Conservation (phyloP, 441 rosid genomes). For the Eruca vesicaria region DNA sequence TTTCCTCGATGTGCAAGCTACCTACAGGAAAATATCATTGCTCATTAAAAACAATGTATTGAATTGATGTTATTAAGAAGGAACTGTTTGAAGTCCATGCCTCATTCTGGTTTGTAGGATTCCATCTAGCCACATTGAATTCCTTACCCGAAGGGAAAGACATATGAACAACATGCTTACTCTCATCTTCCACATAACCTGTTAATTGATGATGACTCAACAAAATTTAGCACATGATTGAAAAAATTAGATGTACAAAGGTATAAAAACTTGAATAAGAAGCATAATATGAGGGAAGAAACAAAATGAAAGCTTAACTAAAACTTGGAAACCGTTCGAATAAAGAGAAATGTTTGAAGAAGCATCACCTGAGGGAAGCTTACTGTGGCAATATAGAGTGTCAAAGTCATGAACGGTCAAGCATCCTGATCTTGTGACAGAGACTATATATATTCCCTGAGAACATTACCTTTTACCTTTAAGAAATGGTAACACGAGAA, state of each 20-base stretch:
- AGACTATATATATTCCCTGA: slow-evolving; percentile 82
- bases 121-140: slow-evolving; percentile 83
- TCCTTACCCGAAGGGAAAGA: slow-evolving; percentile 37
- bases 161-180: slow-evolving; percentile 70
- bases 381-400: slow-evolving; percentile 60
- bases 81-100: slow-evolving; percentile 34
- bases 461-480: not conserved
- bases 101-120: slow-evolving; percentile 85
- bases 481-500: not conserved
- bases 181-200: slow-evolving; percentile 61
- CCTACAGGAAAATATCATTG: slow-evolving; percentile 41
- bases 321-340: slow-evolving; percentile 1
- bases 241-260: not conserved
- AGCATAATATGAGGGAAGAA: not conserved
- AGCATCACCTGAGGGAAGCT: slow-evolving; percentile 27
- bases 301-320: not conserved
- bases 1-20: slow-evolving; percentile 71
- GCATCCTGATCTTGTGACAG: slow-evolving; percentile 84
- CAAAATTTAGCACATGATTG: not conserved
- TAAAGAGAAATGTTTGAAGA: not conserved
- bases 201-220: slow-evolving; percentile 14
- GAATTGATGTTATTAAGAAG: not conserved
- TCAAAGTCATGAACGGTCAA: slow-evolving; percentile 88
- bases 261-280: not conserved
- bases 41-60: not conserved